These are phyloP conservation scores for Gaertneriomyces semiglobifer DNA, from an alignment of 192 early-diverging fungal genomes.

Conservation along the genomic window DNA sequence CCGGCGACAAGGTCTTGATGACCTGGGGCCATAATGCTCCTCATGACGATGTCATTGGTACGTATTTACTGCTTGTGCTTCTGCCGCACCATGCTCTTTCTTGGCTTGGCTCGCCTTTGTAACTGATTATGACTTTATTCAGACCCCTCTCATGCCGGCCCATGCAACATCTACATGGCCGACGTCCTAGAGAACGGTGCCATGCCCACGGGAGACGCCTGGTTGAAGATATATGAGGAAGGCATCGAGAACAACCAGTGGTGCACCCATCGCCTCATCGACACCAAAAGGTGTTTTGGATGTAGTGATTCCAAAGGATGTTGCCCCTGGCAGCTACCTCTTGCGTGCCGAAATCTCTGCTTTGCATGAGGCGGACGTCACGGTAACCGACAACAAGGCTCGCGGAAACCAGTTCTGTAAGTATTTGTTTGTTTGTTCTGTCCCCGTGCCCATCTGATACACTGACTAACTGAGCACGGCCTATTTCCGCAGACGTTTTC, in stretches of 20 bases:
- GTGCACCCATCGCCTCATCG: slow-evolving; percentile 23
- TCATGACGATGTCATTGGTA: slow-evolving; percentile 15
- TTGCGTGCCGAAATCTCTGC: slow-evolving; percentile 27
- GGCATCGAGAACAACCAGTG: slow-evolving; percentile 12
- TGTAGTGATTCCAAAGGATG: slow-evolving; percentile 11
- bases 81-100: too few species aligned
- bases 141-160: slow-evolving; percentile 26
- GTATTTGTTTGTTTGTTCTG: slow-evolving; percentile 14
- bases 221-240: slow-evolving; percentile 35
- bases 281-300: slow-evolving; percentile 24
- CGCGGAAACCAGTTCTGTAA: slow-evolving; percentile 29
- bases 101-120: too few species aligned
- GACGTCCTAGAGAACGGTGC: slow-evolving; percentile 1
- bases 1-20: slow-evolving; percentile 11
- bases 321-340: slow-evolving; percentile 26
- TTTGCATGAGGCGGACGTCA: slow-evolving; percentile 24
- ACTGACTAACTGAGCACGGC: too few species aligned
- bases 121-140: too few species aligned
- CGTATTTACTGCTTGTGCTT: too few species aligned
- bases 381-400: slow-evolving; percentile 3
- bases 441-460: too few species aligned
- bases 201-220: slow-evolving; percentile 8
- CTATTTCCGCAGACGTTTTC: too few species aligned
- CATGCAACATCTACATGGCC: slow-evolving; percentile 23
- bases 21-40: background rate